Evolutionary conservation across 2,329 filamentous ascomycete species (phyloP).

Genomic region (Coniochaeta hoffmannii): DNA sequence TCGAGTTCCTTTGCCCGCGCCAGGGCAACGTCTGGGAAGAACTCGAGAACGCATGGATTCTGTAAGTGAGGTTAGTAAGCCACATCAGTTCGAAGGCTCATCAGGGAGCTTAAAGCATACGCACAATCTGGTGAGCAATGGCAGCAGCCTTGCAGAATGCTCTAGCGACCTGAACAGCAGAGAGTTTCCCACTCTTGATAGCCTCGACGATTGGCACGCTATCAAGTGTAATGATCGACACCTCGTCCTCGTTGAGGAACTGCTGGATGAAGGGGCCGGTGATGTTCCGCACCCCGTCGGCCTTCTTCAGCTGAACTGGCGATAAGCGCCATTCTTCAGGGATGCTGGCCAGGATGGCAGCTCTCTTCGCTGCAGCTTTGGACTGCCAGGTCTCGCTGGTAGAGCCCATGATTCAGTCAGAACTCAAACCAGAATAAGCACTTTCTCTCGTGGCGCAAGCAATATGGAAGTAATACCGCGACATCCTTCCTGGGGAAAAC

Average conservation of each 20-base stretch:
- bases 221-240: slow-evolving; percentile 7
- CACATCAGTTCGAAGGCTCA: neutral
- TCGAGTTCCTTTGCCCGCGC: slow-evolving; percentile 40
- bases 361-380: slow-evolving; percentile 12
- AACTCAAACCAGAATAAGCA: neutral
- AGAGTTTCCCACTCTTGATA: slow-evolving; percentile 20
- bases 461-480: neutral
- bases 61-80: slow-evolving; percentile 10
- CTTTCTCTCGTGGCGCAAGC: no score
- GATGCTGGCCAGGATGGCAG: slow-evolving; percentile 11
- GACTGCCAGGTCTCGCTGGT: slow-evolving; percentile 9
- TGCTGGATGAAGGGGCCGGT: slow-evolving; percentile 14
- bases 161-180: slow-evolving; percentile 34
- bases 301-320: slow-evolving; percentile 8
- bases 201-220: slow-evolving; percentile 6
- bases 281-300: slow-evolving; percentile 6
- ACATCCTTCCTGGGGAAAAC: neutral
- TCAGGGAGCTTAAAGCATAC: slow-evolving; percentile 17
- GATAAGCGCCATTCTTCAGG: slow-evolving; percentile 13
- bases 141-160: slow-evolving; percentile 49
- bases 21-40: slow-evolving; percentile 41
- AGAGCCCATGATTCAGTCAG: neutral
- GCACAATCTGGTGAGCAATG: slow-evolving; percentile 52
- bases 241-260: slow-evolving; percentile 7
- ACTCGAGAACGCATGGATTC: slow-evolving; percentile 41